These are phyloP conservation scores for Blastobotrys attinorum DNA, from an alignment of 805 yeast genomes.

Conservation along the genomic window DNA sequence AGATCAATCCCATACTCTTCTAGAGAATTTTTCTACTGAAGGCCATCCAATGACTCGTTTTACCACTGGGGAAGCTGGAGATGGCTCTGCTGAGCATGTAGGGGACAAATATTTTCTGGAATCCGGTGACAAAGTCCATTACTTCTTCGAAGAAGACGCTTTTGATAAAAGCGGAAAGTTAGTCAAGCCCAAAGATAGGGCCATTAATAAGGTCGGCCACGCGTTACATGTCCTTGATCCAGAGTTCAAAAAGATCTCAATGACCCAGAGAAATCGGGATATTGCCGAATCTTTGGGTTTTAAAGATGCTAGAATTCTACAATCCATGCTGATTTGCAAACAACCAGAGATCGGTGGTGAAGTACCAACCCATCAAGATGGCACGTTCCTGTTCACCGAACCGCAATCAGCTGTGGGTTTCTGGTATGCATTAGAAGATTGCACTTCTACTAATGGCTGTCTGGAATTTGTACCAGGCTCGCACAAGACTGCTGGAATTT, in stretches of 20 bases:
- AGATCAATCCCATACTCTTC: conserved; percentile 37
- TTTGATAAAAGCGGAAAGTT: conserved; percentile 47
- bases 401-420: conserved; percentile 71
- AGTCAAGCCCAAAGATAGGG: conserved; percentile 41
- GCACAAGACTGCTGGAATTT: conserved; percentile 49
- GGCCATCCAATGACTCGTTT: conserved; percentile 65
- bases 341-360: conserved; percentile 67
- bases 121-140: conserved; percentile 61
- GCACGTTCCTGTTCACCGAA: conserved; percentile 59
- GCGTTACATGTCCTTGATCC: conserved; percentile 56
- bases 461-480: conserved; percentile 63
- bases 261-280: conserved; percentile 40
- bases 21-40: conserved; percentile 42
- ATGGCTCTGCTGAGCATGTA: conserved; percentile 45
- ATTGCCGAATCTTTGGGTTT: conserved; percentile 48
- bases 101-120: conserved; percentile 67
- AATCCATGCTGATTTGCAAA: conserved; percentile 72
- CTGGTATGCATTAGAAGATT: conserved; percentile 76
- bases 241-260: conserved; percentile 43
- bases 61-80: conserved; percentile 42
- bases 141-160: conserved; percentile 66
- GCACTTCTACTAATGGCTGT: conserved; percentile 61
- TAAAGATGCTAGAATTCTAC: conserved; percentile 62
- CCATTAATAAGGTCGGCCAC: conserved; percentile 76
- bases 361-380: conserved; percentile 76